Conservation (phyloP, 176 grass and related monocot genomes). For the Carex pumila region DNA sequence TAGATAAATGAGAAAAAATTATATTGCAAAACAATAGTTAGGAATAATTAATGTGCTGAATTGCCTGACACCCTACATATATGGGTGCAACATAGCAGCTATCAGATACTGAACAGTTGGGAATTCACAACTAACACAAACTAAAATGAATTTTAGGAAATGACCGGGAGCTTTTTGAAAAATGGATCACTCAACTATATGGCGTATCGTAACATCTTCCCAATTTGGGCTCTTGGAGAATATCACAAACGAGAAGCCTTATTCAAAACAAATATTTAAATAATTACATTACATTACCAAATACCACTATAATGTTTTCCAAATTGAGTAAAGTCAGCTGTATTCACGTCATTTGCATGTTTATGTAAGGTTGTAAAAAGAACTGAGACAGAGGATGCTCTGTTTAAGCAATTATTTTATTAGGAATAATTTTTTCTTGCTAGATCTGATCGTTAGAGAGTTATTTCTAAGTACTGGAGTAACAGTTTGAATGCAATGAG, state of each 20-base stretch:
- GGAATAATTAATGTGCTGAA: no score
- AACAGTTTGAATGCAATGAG: not conserved
- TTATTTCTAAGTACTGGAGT: not conserved
- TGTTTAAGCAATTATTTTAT: not conserved
- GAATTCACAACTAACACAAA: not conserved
- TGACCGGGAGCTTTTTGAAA: conserved; percentile 56
- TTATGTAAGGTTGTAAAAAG: no score
- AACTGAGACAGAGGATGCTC: not conserved
- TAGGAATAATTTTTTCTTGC: no score
- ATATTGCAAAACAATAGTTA: no score
- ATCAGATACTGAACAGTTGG: not conserved
- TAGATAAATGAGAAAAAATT: not conserved
- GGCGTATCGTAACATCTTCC: conserved; percentile 73
- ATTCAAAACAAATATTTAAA: not conserved
- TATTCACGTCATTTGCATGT: no score
- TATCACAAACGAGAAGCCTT: conserved; percentile 33
- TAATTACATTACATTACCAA: not conserved
- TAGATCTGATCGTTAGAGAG: not conserved
- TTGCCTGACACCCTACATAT: not conserved
- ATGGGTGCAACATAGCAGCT: not conserved
- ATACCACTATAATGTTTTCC: not conserved
- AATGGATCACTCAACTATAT: conserved; percentile 47
- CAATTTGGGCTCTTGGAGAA: conserved; percentile 75
- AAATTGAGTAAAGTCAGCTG: not conserved
- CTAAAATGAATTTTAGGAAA: conserved; percentile 35